These are phyloP conservation scores for Amaranthus palmeri DNA, from an alignment of 148 eudicot genomes.

Conservation along the genomic window DNA sequence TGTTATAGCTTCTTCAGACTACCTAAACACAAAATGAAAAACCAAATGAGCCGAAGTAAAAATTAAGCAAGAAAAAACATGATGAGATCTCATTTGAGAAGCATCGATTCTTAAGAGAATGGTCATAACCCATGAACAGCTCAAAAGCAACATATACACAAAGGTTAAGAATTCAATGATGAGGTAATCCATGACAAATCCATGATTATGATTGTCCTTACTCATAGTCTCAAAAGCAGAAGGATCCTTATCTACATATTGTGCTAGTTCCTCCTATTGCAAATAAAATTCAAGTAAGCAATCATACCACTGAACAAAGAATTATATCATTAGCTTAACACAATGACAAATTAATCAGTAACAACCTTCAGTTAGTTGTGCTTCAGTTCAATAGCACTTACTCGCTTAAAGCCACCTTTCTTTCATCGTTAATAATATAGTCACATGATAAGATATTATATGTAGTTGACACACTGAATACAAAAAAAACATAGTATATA, in stretches of 20 bases:
- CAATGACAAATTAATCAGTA: conserved; percentile 7
- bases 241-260: conserved; percentile 92
- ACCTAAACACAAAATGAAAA: too few relatives aligned
- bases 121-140: too few relatives aligned
- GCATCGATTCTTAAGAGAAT: too few relatives aligned
- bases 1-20: too few relatives aligned
- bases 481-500: background rate
- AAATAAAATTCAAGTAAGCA: conserved; percentile 2
- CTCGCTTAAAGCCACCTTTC: conserved; percentile 77
- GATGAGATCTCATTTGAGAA: too few relatives aligned
- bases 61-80: too few relatives aligned
- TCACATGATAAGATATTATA: conserved; percentile 18
- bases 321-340: background rate
- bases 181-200: too few relatives aligned
- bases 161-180: too few relatives aligned
- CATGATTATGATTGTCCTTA: too few relatives aligned
- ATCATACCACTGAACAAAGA: conserved; percentile 13
- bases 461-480: background rate
- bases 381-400: conserved; percentile 64
- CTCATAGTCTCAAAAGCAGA: conserved; percentile 91
- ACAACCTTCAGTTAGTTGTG: conserved; percentile 68
- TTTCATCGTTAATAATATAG: conserved; percentile 57
- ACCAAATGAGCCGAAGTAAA: too few relatives aligned
- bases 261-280: conserved; percentile 65
- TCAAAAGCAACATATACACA: too few relatives aligned